These are phyloP conservation scores for Bacidia gigantensis DNA, from an alignment of 495 filamentous ascomycete species.

Conservation along the genomic window DNA sequence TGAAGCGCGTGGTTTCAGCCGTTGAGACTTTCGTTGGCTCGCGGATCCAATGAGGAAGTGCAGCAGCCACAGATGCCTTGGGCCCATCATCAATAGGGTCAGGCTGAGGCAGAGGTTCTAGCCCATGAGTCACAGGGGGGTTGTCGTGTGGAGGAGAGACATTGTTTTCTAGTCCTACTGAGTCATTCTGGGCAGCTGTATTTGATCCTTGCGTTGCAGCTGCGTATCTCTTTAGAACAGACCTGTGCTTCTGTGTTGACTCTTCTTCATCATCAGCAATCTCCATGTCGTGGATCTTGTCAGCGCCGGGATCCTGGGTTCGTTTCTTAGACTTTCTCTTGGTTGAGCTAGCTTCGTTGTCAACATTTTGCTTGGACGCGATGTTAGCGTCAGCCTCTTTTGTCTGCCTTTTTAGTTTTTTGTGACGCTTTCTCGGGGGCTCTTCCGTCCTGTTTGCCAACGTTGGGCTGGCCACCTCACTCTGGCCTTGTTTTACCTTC, in stretches of 20 bases:
- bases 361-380: too few species aligned
- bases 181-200: background rate
- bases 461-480: too few species aligned
- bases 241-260: slow-evolving; percentile 27
- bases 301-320: too few species aligned
- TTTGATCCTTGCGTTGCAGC: slow-evolving; percentile 22
- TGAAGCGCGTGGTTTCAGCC: slow-evolving; percentile 45
- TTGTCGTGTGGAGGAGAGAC: background rate
- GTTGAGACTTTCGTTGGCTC: slow-evolving; percentile 51
- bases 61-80: slow-evolving; percentile 33
- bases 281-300: too few species aligned
- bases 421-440: too few species aligned
- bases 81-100: slow-evolving; percentile 39
- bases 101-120: slow-evolving; percentile 69
- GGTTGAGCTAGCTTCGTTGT: background rate
- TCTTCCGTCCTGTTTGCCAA: too few species aligned
- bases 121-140: slow-evolving; percentile 35
- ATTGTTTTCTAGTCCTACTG: background rate
- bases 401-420: too few species aligned
- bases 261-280: background rate
- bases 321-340: too few species aligned
- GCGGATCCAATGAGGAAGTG: slow-evolving; percentile 54
- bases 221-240: slow-evolving; percentile 34
- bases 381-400: too few species aligned
- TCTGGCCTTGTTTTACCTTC: too few species aligned